Conservation (phyloP, 148 eudicot genomes). For the Tetragonia tetragonoides region DNA sequence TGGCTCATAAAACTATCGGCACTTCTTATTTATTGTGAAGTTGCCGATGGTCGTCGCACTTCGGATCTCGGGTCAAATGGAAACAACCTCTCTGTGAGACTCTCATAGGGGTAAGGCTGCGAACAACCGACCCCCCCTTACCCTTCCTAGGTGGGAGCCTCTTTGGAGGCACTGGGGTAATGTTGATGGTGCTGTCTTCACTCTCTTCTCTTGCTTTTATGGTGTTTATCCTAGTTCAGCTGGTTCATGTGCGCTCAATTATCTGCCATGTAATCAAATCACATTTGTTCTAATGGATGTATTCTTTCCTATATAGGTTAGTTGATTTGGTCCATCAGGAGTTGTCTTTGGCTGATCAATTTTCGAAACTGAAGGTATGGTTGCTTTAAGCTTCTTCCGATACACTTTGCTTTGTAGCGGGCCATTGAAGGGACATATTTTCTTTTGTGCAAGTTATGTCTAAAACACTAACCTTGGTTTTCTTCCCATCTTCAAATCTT, state of each 20-base stretch:
- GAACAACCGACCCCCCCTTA: too few relatives aligned
- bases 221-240: constrained; percentile 6
- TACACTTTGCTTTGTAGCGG: background rate
- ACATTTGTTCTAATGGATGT: constrained; percentile 8
- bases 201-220: constrained; percentile 2
- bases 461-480: background rate
- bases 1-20: too few relatives aligned
- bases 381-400: constrained; percentile 8
- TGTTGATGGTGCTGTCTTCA: too few relatives aligned
- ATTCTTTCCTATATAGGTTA: constrained; percentile 47
- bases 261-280: background rate
- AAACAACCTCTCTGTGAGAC: too few relatives aligned
- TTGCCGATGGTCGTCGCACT: too few relatives aligned
- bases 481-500: background rate
- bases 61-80: too few relatives aligned
- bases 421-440: too few relatives aligned
- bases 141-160: too few relatives aligned
- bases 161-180: too few relatives aligned
- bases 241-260: constrained; percentile 1
- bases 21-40: too few relatives aligned
- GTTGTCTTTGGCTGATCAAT: constrained; percentile 89
- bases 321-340: constrained; percentile 93
- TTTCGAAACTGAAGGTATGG: constrained; percentile 68
- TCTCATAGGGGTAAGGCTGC: too few relatives aligned
- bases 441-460: background rate